Conservation (phyloP, 495 filamentous ascomycete genomes). For the Polyplosphaeria fusca region DNA sequence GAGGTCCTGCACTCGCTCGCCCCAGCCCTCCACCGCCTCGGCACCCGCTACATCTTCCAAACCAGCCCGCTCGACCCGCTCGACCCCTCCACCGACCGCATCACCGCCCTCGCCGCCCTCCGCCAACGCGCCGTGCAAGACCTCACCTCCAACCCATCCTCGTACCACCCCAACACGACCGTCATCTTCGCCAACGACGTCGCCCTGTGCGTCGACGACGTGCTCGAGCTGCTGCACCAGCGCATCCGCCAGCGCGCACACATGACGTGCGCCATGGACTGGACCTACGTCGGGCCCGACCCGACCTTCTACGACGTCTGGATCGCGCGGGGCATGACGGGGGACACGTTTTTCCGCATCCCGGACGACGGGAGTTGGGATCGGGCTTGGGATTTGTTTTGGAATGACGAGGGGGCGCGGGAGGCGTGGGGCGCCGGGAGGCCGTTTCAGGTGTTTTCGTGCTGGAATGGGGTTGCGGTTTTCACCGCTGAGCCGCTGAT, state of each 20-base stretch:
- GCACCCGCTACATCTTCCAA: constrained; percentile 40
- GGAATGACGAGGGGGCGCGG: constrained; percentile 40
- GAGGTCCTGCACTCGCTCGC: constrained; percentile 45
- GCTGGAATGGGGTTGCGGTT: constrained; percentile 51
- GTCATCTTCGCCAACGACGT: constrained; percentile 54
- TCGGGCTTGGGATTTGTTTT: constrained; percentile 48
- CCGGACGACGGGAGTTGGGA: constrained; percentile 46
- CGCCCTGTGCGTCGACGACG: constrained; percentile 50
- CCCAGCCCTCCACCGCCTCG: constrained; percentile 38
- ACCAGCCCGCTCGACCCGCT: constrained; percentile 43
- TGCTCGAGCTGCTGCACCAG: constrained; percentile 52
- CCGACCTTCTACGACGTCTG: constrained; percentile 54
- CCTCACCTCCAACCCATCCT: constrained; percentile 30
- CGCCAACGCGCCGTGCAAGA: constrained; percentile 49
- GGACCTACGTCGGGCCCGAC: constrained; percentile 43
- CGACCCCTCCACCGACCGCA: constrained; percentile 36
- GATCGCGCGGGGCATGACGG: constrained; percentile 49
- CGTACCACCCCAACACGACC: constrained; percentile 39
- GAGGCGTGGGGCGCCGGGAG: constrained; percentile 31
- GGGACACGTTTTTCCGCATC: constrained; percentile 52
- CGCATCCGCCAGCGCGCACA: constrained; percentile 45
- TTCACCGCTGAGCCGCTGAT: constrained; percentile 41
- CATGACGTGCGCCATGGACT: constrained; percentile 56
- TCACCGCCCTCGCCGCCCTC: constrained; percentile 44
- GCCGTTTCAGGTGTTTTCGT: constrained; percentile 55